Evolutionary conservation across 2,329 filamentous ascomycete species (phyloP), one percentile per base, ranked within the genome.

Genomic region (Truncatella angustata): DNA sequence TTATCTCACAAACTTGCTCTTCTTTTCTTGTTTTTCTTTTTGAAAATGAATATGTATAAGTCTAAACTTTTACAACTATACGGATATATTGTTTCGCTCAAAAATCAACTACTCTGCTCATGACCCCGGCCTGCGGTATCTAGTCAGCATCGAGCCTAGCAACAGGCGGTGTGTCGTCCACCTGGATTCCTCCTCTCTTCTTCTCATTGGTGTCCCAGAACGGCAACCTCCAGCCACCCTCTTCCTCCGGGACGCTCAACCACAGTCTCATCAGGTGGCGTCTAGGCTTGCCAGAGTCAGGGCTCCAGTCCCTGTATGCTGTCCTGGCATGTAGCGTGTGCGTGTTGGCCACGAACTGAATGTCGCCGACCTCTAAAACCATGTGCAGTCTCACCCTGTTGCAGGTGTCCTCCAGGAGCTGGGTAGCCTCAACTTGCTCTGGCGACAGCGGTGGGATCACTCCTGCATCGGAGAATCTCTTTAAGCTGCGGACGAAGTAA

Each of bases 141-240:
- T 81, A 93, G 69, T 93, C 90, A 0, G 88, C 90, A 73, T 93
- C 89, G 45, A 91, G 73, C 9, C 87, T 86, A 37, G 87, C 88
- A 47, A 85, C 82, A 1, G 91, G 91, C 7, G 87, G 75, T 23
- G 80, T 88, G 67, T 95, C 83, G 68, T 96, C 82, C 2, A 96
- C 91, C 73, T 96, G 91, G 58, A 96, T 90, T 0, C 91, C 91
- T 6, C 90, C 90, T 16, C 91, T 79, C 81, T 95, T 96, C 81
- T 89, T 90, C 78, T 94, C 87, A 51, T 81, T 75, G 51, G 82
- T 87, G 69, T 96, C 91, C 61, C 84, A 85, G 72, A 92, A 93
- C 1, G 91, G 91, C 69, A 96, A 70, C 48, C 81, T 84, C 91
- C 91, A 96, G 0, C 91, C 91, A 3, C 90, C 91, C 69, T 96